phyloP scores from a whole-genome alignment of 2,329 filamentous ascomycete genomes.

The Clarireedia homoeocarpa region DNA sequence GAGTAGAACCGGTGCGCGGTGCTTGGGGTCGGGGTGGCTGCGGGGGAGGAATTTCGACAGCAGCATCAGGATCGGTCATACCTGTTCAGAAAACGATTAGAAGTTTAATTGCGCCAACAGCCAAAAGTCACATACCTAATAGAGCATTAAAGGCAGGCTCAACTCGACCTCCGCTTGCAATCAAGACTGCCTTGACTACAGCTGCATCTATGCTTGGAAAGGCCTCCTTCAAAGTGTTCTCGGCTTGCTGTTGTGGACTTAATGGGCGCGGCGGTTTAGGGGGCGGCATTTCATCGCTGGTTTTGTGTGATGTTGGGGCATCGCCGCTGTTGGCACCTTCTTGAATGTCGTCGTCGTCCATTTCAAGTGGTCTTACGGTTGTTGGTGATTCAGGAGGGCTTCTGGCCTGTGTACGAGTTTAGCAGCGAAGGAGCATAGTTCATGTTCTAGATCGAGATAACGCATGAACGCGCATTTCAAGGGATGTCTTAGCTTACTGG shows the following conservation, averaged over 20 bases:
- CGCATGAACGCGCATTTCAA: slow-evolving; percentile 5
- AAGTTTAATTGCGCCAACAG: neutral
- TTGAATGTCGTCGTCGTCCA: slow-evolving; percentile 64
- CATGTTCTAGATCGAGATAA: slow-evolving; percentile 1
- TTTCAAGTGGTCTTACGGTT: slow-evolving; percentile 55
- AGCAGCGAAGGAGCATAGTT: neutral
- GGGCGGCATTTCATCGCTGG: slow-evolving; percentile 43
- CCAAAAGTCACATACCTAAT: slow-evolving; percentile 49
- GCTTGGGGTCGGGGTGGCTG: slow-evolving; percentile 72
- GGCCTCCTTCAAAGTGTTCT: slow-evolving; percentile 83
- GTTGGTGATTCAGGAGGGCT: slow-evolving; percentile 51
- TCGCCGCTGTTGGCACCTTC: slow-evolving; percentile 46
- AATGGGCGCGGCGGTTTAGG: slow-evolving; percentile 80
- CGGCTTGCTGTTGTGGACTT: slow-evolving; percentile 75
- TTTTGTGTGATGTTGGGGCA: slow-evolving; percentile 33
- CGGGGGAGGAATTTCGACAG: slow-evolving; percentile 52
- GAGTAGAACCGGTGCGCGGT: slow-evolving; percentile 41
- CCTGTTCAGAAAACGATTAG: slow-evolving; percentile 36
- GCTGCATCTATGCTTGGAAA: slow-evolving; percentile 76
- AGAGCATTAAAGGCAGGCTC: slow-evolving; percentile 95
- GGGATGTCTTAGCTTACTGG: slow-evolving; percentile 2
- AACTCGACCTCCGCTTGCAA: slow-evolving; percentile 77
- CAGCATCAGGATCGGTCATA: slow-evolving; percentile 73
- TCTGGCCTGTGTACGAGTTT: slow-evolving; percentile 1
- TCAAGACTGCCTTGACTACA: slow-evolving; percentile 81